Evolutionary conservation across 441 rosid species (phyloP), one percentile per base, ranked within the genome.

Genomic region (Euphorbia schlechtendalii): DNA sequence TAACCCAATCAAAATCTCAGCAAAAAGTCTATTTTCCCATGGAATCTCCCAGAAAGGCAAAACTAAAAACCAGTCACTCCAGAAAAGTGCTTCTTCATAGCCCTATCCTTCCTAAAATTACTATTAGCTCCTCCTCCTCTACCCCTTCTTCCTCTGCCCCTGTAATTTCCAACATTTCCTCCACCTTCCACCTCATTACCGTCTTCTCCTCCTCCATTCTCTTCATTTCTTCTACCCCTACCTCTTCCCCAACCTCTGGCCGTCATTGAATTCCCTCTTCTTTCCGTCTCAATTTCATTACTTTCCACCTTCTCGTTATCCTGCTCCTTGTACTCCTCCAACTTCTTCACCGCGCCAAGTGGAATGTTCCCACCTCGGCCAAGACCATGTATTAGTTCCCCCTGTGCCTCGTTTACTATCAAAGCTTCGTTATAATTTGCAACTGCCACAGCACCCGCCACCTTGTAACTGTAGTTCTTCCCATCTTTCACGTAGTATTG

Each of bases 301-400:
- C 81, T 22, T 66, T 48, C 64, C 20, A 40, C 64, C 61, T 32
- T 55, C 55, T 73, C 77, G 12, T 71, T 61, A 45, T 73, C 82
- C 73, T 72, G 77, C 59, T 72, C 86, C 62, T 80, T 71, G 59
- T 79, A 71, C 76, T 91, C 94, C 15, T 46, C 71, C 76, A 85
- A 77, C 78, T 80, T 86, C 74, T 74, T 86, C 24, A 73, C 82
- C 13, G 96, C 90, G 14, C 98, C 96, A 3, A 79, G 66, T 25
- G 98, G 99, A 69, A 81, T 65, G 74, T 94, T 94, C 61, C 99
- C 98, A 64, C 99, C 99, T 0, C 86, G 88, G 36, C 99, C 99
- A 54, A 91, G 89, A 20, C 99, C 96, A 67, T 74, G 51, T 56
- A 94, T 91, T 71, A 77, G 59, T 30, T 80, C 99, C 66, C 54